phyloP scores from a whole-genome alignment of 2,329 filamentous ascomycete genomes.

The Ilyonectria mors-panacis region DNA sequence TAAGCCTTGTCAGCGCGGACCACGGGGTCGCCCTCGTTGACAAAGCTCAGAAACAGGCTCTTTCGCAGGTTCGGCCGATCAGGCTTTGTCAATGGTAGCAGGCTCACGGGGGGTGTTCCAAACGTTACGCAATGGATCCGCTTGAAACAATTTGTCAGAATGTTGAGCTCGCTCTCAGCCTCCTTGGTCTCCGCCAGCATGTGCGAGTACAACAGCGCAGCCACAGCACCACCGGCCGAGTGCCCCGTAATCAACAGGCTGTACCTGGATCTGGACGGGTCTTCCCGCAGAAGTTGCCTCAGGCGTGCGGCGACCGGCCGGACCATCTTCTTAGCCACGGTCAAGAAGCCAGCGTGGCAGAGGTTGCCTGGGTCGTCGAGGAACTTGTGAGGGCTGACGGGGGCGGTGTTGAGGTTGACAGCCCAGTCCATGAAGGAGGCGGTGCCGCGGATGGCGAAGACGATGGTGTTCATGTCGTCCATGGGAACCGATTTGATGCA shows the following conservation, averaged over 20 bases:
- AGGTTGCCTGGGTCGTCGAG: constrained; percentile 83
- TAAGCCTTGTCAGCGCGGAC: constrained; percentile 83
- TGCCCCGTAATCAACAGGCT: constrained; percentile 89
- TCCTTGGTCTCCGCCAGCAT: constrained; percentile 75
- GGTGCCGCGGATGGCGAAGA: constrained; percentile 87
- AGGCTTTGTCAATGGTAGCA: constrained; percentile 77
- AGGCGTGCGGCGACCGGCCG: constrained; percentile 79
- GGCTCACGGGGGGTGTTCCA: constrained; percentile 83
- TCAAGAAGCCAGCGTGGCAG: constrained; percentile 86
- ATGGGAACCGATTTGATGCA: constrained; percentile 85
- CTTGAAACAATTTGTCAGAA: constrained; percentile 79
- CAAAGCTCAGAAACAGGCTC: constrained; percentile 82
- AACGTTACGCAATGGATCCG: constrained; percentile 89
- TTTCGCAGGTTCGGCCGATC: constrained; percentile 66
- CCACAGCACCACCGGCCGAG: constrained; percentile 88
- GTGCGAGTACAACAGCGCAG: constrained; percentile 83
- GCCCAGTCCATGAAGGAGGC: constrained; percentile 89
- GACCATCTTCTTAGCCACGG: constrained; percentile 82
- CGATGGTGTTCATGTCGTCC: constrained; percentile 83
- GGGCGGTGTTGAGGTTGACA: constrained; percentile 82
- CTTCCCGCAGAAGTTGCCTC: constrained; percentile 78
- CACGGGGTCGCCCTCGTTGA: constrained; percentile 91
- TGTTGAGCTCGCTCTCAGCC: constrained; percentile 77
- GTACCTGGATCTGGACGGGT: constrained; percentile 75
- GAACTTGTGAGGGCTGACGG: constrained; percentile 76